Percentiles rank a stretch among this genome's conserved stretches.
Evolutionary conservation across 2,329 filamentous ascomycete genomes (phyloP).

Genomic region (Cryphonectria nitschkei): DNA sequence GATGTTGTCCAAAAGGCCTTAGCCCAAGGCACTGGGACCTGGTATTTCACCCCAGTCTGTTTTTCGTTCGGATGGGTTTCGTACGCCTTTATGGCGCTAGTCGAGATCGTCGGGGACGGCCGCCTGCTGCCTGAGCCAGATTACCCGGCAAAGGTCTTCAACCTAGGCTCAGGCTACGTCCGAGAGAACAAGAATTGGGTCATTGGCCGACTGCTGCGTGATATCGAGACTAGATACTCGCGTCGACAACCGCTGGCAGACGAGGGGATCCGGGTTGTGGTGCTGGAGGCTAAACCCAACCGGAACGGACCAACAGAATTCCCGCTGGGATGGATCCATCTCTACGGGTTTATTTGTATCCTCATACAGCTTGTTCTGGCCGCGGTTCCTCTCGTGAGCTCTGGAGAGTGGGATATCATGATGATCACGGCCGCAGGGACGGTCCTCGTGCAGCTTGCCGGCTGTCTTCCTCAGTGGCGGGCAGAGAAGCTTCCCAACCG

Average conservation of each 20-base stretch:
- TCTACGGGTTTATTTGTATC: slow-evolving; percentile 33
- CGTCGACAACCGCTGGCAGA: background rate
- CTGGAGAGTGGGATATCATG: slow-evolving; percentile 45
- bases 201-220: slow-evolving; percentile 25
- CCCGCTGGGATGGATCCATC: slow-evolving; percentile 25
- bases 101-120: slow-evolving; percentile 30
- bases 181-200: slow-evolving; percentile 30
- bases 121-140: slow-evolving; percentile 30
- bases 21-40: slow-evolving; percentile 30
- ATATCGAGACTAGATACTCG: slow-evolving; percentile 16
- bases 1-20: slow-evolving; percentile 32
- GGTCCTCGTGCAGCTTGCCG: slow-evolving; percentile 40
- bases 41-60: slow-evolving; percentile 32
- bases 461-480: slow-evolving; percentile 46
- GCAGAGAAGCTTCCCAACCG: slow-evolving; percentile 49
- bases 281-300: slow-evolving; percentile 32
- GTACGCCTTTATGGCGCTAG: slow-evolving; percentile 31
- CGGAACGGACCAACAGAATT: slow-evolving; percentile 28
- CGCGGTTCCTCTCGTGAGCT: slow-evolving; percentile 38
- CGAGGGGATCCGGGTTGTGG: slow-evolving; percentile 30
- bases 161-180: slow-evolving; percentile 31
- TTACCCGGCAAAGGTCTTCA: slow-evolving; percentile 33
- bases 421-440: slow-evolving; percentile 45
- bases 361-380: slow-evolving; percentile 41
- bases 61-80: slow-evolving; percentile 35